phyloP scores from a whole-genome alignment of 2,329 filamentous ascomycete species.

The Mycogone perniciosa region DNA sequence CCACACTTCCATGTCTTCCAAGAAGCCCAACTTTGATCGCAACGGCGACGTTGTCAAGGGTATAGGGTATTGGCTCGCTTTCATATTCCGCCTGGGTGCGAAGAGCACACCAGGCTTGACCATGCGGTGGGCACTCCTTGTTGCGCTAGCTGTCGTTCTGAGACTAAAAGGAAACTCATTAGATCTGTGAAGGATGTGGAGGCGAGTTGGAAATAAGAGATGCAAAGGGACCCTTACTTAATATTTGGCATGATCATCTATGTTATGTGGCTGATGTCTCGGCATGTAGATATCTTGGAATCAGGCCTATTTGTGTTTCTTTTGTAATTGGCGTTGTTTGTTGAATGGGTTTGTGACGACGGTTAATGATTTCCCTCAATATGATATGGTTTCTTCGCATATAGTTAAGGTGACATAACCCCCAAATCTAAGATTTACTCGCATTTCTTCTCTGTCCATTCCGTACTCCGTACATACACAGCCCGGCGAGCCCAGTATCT shows the following conservation, averaged over 20 bases:
- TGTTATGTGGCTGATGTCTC: too few relatives aligned
- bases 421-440: neutral
- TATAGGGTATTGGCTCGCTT: conserved; percentile 46
- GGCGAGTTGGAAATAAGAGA: neutral
- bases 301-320: too few relatives aligned
- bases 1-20: conserved; percentile 35
- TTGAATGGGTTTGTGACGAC: too few relatives aligned
- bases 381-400: neutral
- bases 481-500: too few relatives aligned
- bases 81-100: conserved; percentile 47
- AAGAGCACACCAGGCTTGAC: conserved; percentile 44
- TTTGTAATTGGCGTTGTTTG: too few relatives aligned
- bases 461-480: neutral
- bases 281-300: too few relatives aligned
- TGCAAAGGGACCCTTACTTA: neutral
- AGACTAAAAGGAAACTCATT: conserved; percentile 29
- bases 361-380: too few relatives aligned
- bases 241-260: too few relatives aligned
- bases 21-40: conserved; percentile 57
- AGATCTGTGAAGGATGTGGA: conserved; percentile 22
- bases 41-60: conserved; percentile 47
- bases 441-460: conserved; percentile 1
- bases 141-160: conserved; percentile 34
- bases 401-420: neutral
- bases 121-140: conserved; percentile 41